Base-by-base conservation (phyloP, 139 green algal species). In the Ettlia oleoabundans region DNA sequence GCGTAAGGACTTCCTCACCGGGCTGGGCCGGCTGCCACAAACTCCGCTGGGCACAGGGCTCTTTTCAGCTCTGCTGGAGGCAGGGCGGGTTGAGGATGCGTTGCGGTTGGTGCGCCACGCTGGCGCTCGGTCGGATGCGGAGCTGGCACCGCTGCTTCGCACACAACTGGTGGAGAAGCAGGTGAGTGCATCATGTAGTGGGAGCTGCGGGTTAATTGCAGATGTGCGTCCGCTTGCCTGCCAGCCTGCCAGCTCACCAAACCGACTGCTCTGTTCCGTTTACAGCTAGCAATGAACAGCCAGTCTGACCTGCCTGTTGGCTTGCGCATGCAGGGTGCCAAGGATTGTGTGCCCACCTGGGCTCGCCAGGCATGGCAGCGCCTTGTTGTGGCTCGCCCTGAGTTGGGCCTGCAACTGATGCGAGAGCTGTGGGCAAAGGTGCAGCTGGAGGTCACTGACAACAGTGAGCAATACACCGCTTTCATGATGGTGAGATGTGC, bases 61-160 rank as follows among this genome's bases (percentile, higher is more conserved):
- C 9, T 71, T 71, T 19, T 41, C 8, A 9, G 64, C 64, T 9
- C 64, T 71, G 32, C 64, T 41, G 30, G 30, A 9, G 9, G 64
- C n/a, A 10, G 64, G 64, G 64, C 64, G 32, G 21, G 30, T 19
- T 6, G 32, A 71, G 64, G 21, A 42, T 6, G 64, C 64, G 9
- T 7, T 42, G 64, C 64, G 64, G n/a, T 32, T 71, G 32, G 64
- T 71, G 64, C 64, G 64, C 9, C 64, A 71, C 21, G 64, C 64
- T 10, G 64, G 28, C 24, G 61, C 24, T 7, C 61, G n/a, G 61
- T 67, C 61, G 21, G 61, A 67, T 24, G 28, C 61, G 10, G 61
- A 67, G 61, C 61, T 67, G 61, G 61, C 22, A 22, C 22, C 61
- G 24, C 22, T 67, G 61, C 24, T 33, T 9, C 22, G 61, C 7